Conservation (phyloP, 257 asterid species). For the Parsonsia alboflavescens region DNA sequence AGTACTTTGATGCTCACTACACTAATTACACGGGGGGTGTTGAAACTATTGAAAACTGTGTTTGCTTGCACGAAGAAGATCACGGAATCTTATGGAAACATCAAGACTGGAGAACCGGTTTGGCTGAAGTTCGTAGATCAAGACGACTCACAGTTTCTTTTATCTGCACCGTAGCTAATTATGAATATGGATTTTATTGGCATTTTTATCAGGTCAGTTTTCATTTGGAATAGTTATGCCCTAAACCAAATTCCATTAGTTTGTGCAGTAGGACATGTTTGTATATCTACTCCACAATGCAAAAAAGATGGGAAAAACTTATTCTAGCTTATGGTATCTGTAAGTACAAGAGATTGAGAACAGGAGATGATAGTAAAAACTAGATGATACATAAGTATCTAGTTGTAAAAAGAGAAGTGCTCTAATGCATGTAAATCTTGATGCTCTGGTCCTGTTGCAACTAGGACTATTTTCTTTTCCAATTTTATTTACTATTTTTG, state of each 20-base stretch:
- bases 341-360: background rate
- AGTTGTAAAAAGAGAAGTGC: background rate
- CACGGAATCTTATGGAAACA: slow-evolving; percentile 97
- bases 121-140: slow-evolving; percentile 93
- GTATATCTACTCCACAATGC: background rate
- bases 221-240: background rate
- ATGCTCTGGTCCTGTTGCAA: background rate
- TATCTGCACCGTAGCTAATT: slow-evolving; percentile 94
- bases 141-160: slow-evolving; percentile 90
- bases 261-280: too few relatives aligned
- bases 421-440: background rate
- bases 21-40: slow-evolving; percentile 94
- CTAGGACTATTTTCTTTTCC: background rate
- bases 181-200: slow-evolving; percentile 97
- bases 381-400: background rate
- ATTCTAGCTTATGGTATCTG: background rate
- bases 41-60: slow-evolving; percentile 89
- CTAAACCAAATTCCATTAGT: background rate
- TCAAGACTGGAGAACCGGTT: slow-evolving; percentile 98
- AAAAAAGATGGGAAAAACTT: background rate
- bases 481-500: background rate
- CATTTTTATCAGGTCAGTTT: slow-evolving; percentile 86
- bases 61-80: slow-evolving; percentile 97
- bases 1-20: slow-evolving; percentile 88
- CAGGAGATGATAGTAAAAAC: background rate